Percentiles rank a stretch among this genome's conserved stretches.
Evolutionary conservation across 352 stramenopile species (phyloP).

Genomic region (Phytophthora niederhauseri): DNA sequence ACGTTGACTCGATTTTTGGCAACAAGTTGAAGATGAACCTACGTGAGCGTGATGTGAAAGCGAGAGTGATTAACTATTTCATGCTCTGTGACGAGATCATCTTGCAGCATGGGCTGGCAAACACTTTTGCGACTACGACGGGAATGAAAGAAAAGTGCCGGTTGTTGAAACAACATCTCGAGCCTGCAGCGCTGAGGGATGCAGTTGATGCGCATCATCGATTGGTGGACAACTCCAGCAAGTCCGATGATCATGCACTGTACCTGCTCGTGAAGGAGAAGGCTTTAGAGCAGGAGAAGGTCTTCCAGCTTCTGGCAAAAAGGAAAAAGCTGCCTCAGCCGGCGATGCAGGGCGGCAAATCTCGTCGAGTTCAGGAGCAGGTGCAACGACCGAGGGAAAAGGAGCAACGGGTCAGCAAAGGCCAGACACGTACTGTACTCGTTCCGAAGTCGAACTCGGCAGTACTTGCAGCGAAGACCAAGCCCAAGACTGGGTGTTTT

Average conservation of each 20-base stretch:
- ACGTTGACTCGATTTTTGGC: conserved; percentile 9
- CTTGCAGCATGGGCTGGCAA: conserved; percentile 14
- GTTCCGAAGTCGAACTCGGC: neutral
- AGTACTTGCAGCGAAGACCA: conserved; percentile 5
- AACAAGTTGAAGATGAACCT: conserved; percentile 31
- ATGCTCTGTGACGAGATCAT: conserved; percentile 25
- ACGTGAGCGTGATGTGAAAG: conserved; percentile 29
- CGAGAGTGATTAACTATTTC: conserved; percentile 31
- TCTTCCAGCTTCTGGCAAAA: conserved; percentile 2
- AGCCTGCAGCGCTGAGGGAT: conserved; percentile 10
- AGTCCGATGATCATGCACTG: conserved; percentile 8
- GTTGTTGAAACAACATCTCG: conserved; percentile 9
- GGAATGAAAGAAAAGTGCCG: conserved; percentile 17
- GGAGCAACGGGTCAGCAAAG: neutral
- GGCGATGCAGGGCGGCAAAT: neutral
- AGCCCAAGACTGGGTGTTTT: conserved; percentile 14
- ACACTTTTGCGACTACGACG: conserved; percentile 17
- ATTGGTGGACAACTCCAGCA: neutral
- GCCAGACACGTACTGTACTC: neutral
- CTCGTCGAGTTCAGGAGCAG: neutral
- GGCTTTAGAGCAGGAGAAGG: conserved; percentile 26
- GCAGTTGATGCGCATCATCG: conserved; percentile 15
- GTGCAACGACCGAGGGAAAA: neutral
- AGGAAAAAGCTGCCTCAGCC: neutral
- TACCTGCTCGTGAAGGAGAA: conserved; percentile 26